These are phyloP conservation scores for Skeletonema menzelii DNA, from an alignment of 108 stramenopile species.

Conservation along the genomic window DNA sequence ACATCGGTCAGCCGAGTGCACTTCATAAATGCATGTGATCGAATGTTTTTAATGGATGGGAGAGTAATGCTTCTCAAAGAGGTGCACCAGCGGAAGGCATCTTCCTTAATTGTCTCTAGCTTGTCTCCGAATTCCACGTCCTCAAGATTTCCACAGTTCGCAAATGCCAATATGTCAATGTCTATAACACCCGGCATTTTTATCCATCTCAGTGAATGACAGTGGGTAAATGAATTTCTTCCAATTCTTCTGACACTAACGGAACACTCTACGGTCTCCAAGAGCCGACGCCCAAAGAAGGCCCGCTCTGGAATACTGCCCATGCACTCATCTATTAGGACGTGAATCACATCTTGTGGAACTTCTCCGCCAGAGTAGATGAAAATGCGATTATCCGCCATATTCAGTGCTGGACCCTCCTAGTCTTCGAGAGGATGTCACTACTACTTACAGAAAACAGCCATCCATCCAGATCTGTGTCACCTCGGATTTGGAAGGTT, in stretches of 20 bases:
- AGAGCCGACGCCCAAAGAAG: background rate
- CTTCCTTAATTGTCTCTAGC: background rate
- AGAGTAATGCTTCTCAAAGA: background rate
- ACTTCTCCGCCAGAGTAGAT: background rate
- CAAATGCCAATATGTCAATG: background rate
- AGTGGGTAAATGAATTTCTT: background rate
- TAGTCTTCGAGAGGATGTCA: background rate
- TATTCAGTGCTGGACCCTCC: background rate
- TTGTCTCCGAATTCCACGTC: background rate
- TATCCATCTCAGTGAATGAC: background rate
- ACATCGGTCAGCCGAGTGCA: background rate
- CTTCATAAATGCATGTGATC: conserved; percentile 3
- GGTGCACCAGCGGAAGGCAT: background rate
- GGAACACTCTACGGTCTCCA: background rate
- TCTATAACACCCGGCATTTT: background rate
- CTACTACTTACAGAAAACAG: too few relatives aligned
- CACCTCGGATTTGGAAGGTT: too few relatives aligned
- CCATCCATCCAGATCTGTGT: too few relatives aligned
- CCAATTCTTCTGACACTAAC: background rate
- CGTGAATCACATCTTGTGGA: background rate
- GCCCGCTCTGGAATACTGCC: background rate
- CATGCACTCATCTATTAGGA: background rate
- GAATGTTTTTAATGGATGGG: background rate
- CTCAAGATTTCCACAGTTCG: background rate
- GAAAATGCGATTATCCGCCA: background rate